Conservation (phyloP, 257 asterid species). For the Gentiana straminea region DNA sequence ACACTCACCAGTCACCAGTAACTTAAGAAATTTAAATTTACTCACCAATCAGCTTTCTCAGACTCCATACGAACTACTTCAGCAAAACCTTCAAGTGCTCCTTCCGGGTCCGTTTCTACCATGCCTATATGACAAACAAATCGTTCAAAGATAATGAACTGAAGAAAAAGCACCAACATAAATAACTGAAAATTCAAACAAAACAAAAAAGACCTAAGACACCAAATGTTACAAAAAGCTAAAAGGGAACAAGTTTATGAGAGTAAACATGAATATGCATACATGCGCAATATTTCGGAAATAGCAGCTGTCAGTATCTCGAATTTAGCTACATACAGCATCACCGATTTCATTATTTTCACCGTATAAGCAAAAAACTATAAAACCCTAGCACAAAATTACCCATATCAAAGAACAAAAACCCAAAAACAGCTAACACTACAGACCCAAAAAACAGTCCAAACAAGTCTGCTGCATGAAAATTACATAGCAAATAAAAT, state of each 20-base stretch:
- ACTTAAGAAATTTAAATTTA: neutral
- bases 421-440: no score
- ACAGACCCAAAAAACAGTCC: no score
- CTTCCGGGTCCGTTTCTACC: conserved; percentile 88
- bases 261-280: no score
- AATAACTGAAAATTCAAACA: no score
- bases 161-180: neutral
- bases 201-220: neutral
- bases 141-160: neutral
- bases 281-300: no score
- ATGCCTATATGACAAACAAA: conserved; percentile 37
- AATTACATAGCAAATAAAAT: neutral
- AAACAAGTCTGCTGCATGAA: no score
- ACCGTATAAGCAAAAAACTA: neutral
- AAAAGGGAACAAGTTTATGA: no score
- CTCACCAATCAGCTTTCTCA: conserved; percentile 88
- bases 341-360: neutral
- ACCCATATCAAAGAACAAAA: no score
- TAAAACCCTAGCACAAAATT: neutral
- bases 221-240: neutral
- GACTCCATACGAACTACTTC: conserved; percentile 95
- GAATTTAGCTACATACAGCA: no score
- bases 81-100: conserved; percentile 86
- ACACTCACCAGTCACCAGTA: no score
- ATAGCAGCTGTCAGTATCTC: no score